Evolutionary conservation across 192 early-diverging fungal genomes (phyloP).

Genomic region (Nowakowskiella sp.): DNA sequence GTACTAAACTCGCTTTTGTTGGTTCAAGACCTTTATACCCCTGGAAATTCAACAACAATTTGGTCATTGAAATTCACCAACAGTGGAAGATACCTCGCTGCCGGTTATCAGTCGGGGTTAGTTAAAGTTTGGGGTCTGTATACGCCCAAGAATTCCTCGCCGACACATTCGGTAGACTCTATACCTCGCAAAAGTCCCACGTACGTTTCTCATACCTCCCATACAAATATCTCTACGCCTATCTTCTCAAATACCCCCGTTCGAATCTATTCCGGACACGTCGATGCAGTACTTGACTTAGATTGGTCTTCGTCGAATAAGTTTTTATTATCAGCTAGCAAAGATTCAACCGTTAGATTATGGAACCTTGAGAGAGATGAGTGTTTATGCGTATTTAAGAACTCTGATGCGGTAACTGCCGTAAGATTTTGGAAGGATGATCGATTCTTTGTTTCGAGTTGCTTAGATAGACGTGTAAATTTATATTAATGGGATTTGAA

Average conservation of each 20-base stretch:
- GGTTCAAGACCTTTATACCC: background rate
- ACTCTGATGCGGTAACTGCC: conserved; percentile 68
- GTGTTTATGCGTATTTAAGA: conserved; percentile 72
- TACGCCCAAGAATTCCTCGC: conserved; percentile 15
- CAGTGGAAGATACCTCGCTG: conserved; percentile 70
- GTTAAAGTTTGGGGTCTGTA: conserved; percentile 59
- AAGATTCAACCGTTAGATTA: conserved; percentile 77
- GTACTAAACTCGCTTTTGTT: no score
- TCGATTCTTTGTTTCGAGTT: conserved; percentile 70
- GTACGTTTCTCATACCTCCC: background rate
- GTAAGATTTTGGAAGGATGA: conserved; percentile 84
- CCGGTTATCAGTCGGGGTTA: conserved; percentile 66
- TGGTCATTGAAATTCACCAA: conserved; percentile 75
- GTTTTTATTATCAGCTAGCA: conserved; percentile 71
- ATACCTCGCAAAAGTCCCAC: conserved; percentile 2
- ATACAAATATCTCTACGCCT: background rate
- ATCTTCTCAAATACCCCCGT: conserved; percentile 39
- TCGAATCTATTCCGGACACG: conserved; percentile 68
- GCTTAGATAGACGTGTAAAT: conserved; percentile 67
- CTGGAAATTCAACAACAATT: conserved; percentile 31
- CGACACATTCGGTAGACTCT: conserved; percentile 7
- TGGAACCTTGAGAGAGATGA: conserved; percentile 69
- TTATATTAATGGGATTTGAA: no score
- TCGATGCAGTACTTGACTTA: conserved; percentile 56
- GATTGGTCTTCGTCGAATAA: conserved; percentile 46